Evolutionary conservation across 2,329 filamentous ascomycete species (phyloP), one percentile per base, ranked within the genome.

Genomic region (Colletotrichum neosansevieriae): DNA sequence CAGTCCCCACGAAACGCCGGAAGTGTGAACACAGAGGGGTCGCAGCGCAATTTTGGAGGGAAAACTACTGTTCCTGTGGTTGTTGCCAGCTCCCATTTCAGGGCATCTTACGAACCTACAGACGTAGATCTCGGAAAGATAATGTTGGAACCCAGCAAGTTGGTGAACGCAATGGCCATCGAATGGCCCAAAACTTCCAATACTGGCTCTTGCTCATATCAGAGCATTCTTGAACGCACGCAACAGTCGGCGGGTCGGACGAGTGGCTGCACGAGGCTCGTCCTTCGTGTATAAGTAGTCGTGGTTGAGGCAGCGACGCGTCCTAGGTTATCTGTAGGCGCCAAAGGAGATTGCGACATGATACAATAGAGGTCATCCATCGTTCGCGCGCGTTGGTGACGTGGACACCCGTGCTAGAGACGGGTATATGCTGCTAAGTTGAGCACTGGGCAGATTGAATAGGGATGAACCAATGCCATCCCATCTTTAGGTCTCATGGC

Each of bases 401-500:
- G 54, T 36, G 38, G 38, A 17, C 21, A 40, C 45, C 47, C 38
- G 56, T 60, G 56, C 56, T 24, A 36, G 19, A 21, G 34, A n/a
- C 34, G 38, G 56, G 44, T 51, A 44, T 59, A 42, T 50, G 36
- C 32, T 24, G 29, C 24, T 29, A 53, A 36, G 10, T 53, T 45
- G 17, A 60, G 17, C n/a, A 62, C 21, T 56, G 63, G 49, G 32
- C 58, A 21, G 34, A 32, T n/a, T 50, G 49, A 42, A 17, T 3
- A 34, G 38, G 32, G 32, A 58, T n/a, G 34, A 29, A 58, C 58
- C 42, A 56, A 57, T 56, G 34, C 34, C 58, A 36, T 62, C 50
- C 13, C 42, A 62, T 54, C n/a, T 62, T 57, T 56, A 7, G 42
- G 49, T 15, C 19, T 17, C 40, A 36, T 62, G 58, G 49, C 58